Evolutionary conservation across 352 stramenopile genomes (phyloP).

Genomic region (Globisporangium nodosum): DNA sequence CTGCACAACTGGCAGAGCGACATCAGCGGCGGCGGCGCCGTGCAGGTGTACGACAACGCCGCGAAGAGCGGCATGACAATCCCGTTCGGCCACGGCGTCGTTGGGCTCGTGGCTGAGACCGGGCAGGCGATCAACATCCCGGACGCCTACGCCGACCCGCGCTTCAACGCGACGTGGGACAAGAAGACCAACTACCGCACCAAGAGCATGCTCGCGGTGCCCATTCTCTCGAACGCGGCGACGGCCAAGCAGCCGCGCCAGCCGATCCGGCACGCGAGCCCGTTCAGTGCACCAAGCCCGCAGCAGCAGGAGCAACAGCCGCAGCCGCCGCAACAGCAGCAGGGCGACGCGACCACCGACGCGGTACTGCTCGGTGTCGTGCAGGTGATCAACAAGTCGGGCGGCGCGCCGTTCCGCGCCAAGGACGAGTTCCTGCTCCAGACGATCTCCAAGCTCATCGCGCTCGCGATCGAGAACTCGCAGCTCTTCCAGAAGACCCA

Average conservation of each 20-base stretch:
- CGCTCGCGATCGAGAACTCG: constrained; percentile 74
- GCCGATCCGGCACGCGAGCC: constrained; percentile 13
- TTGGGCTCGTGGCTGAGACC: constrained; percentile 64
- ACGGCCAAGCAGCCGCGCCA: constrained; percentile 11
- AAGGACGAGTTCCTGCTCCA: constrained; percentile 76
- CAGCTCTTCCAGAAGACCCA: constrained; percentile 80
- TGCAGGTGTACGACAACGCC: constrained; percentile 43
- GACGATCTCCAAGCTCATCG: constrained; percentile 74
- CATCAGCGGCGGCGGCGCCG: constrained; percentile 48
- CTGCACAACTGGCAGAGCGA: constrained; percentile 75
- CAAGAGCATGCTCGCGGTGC: constrained; percentile 73
- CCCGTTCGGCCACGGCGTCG: constrained; percentile 70
- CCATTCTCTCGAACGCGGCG: constrained; percentile 50
- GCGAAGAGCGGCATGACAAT: constrained; percentile 48
- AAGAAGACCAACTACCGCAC: constrained; percentile 78
- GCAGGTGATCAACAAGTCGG: constrained; percentile 80
- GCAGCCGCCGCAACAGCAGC: background rate
- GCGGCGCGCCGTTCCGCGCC: constrained; percentile 63
- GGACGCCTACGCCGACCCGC: constrained; percentile 68
- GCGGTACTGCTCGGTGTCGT: constrained; percentile 62
- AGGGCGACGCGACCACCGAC: constrained; percentile 9
- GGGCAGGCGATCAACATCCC: constrained; percentile 58
- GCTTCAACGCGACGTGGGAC: constrained; percentile 76
- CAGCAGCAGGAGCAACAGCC: background rate
- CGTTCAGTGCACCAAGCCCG: background rate